Evolutionary conservation across 2,329 filamentous ascomycete species (phyloP), one percentile per base, ranked within the genome.

Genomic region (Onygena corvina): DNA sequence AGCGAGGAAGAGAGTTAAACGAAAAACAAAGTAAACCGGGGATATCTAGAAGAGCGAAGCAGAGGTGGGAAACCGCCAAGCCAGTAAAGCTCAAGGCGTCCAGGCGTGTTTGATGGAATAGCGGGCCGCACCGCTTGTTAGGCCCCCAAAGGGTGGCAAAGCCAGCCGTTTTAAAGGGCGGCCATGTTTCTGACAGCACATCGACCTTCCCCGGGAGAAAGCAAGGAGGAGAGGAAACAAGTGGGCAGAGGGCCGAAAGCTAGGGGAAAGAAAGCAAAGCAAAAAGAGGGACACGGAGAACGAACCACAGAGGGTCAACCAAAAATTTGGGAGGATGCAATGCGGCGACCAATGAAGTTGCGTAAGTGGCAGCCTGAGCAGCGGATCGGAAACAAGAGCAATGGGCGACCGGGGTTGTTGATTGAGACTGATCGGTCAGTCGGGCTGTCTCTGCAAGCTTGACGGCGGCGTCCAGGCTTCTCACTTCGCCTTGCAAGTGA

Each of bases 371-470:
- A 38, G 46, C 14, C 46, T 36, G 31, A 27, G 20, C 9, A 18
- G 30, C 36, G 18, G 46, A 47, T 31, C 12, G 25, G 46, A 47
- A 47, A 47, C 46, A 47, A 34, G 46, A 16, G 30, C 46, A 36
- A 20, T 20, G 29, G 46, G 27, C 27, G 14, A 14, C 30, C 42
- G 9, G 14, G 30, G 42, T 46, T 23, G 42, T 46, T 23, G 20
- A 31, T 40, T 42, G 21, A 25, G 36, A 42, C 36, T 42, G 36
- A 42, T 42, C 36, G 20, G 36, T 42, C n/a, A n/a, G n/a, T n/a
- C 36, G 9, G 16, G 36, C n/a, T 42, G 21, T 11, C 12, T 27
- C 36, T 42, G 36, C 36, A 25, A 42, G 36, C 27, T 42, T 12
- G 21, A 35, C 9, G 11, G n/a, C n/a, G n/a, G n/a, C n/a, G n/a